Conservation (phyloP, 345 rosid genomes). For the Melaleuca quinquenervia region DNA sequence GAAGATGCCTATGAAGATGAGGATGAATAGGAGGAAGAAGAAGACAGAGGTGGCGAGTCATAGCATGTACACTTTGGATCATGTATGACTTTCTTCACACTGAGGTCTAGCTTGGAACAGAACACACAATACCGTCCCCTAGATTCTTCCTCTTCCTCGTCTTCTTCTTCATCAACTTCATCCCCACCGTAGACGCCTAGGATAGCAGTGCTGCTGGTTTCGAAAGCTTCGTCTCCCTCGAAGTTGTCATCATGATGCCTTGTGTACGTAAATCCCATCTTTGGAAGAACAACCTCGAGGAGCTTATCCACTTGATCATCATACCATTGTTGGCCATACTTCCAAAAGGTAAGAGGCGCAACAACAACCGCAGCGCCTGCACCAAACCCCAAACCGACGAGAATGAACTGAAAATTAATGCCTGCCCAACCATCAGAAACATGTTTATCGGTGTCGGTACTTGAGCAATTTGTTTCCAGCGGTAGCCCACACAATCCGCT, state of each 20-base stretch:
- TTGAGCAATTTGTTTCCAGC: neutral
- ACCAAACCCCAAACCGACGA: constrained; percentile 41
- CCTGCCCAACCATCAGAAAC: accelerated
- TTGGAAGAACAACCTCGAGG: constrained; percentile 26
- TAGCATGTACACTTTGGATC: constrained; percentile 36
- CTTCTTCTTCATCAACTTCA: neutral
- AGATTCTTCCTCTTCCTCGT: constrained; percentile 1
- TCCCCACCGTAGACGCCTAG: neutral
- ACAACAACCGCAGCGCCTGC: constrained; percentile 31
- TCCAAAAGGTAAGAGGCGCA: constrained; percentile 26
- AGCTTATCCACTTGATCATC: constrained; percentile 26
- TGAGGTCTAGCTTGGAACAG: constrained; percentile 48
- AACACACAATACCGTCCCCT: constrained; percentile 43
- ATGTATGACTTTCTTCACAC: constrained; percentile 29
- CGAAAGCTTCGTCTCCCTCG: constrained; percentile 11
- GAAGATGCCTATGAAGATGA: constrained; percentile 11
- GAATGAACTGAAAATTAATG: constrained; percentile 35
- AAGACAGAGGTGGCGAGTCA: constrained; percentile 23
- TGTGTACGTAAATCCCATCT: constrained; percentile 28
- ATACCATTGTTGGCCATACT: constrained; percentile 10
- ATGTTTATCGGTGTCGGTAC: neutral
- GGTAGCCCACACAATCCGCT: constrained; percentile 13
- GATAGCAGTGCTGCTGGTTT: constrained; percentile 3
- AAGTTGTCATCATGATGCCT: constrained; percentile 12
- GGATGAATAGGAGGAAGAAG: constrained; percentile 17